phyloP scores from a whole-genome alignment of 2,329 filamentous ascomycete genomes.

The Paracamarosporium sp. region DNA sequence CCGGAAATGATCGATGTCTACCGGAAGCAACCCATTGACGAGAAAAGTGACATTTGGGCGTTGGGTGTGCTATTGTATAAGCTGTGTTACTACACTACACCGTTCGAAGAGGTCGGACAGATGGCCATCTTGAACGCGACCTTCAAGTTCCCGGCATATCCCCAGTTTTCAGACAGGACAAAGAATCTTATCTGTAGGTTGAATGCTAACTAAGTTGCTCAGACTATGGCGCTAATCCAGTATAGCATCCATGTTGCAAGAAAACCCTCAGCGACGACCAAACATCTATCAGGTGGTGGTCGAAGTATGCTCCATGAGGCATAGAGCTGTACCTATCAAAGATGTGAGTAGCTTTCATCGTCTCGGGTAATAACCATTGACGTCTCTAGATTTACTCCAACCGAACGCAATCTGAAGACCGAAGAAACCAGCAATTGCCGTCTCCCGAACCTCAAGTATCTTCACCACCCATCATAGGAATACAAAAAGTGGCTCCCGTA shows the following conservation, averaged over 20 bases:
- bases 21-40: slow-evolving; percentile 92
- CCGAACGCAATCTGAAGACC: slow-evolving; percentile 69
- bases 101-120: slow-evolving; percentile 96
- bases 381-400: slow-evolving; percentile 55
- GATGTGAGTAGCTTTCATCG: slow-evolving; percentile 65
- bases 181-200: slow-evolving; percentile 84
- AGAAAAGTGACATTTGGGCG: slow-evolving; percentile 99
- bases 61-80: slow-evolving; percentile 95
- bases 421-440: slow-evolving; percentile 66
- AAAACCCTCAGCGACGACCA: slow-evolving; percentile 78
- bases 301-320: slow-evolving; percentile 88
- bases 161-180: slow-evolving; percentile 84
- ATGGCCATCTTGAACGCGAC: slow-evolving; percentile 96
- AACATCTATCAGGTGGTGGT: slow-evolving; percentile 94
- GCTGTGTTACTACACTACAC: slow-evolving; percentile 98
- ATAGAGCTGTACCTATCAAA: slow-evolving; percentile 83
- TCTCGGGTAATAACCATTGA: slow-evolving; percentile 24
- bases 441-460: slow-evolving; percentile 59
- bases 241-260: slow-evolving; percentile 85
- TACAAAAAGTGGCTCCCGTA: slow-evolving; percentile 78
- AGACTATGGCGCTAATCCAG: slow-evolving; percentile 19
- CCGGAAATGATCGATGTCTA: slow-evolving; percentile 99
- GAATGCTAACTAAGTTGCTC: neutral
- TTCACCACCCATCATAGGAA: slow-evolving; percentile 72
- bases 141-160: slow-evolving; percentile 89